A percentile compares a stretch with the other conserved stretches of the same genome.
Conservation (phyloP, 2,329 filamentous ascomycete genomes). For the Phialemoniopsis sp. region DNA sequence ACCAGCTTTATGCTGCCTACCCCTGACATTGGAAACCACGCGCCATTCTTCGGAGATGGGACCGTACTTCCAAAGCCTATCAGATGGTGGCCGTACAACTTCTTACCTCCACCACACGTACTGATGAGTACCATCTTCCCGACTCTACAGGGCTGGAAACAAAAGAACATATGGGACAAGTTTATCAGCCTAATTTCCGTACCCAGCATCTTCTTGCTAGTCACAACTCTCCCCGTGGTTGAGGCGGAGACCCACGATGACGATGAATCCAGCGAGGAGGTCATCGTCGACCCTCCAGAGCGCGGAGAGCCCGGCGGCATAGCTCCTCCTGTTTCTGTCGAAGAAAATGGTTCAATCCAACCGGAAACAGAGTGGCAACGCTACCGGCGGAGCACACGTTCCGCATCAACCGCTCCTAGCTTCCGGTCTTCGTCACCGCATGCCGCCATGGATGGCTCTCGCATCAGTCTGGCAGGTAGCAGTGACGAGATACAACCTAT, state of each 20-base stretch:
- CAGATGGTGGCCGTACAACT: slow-evolving; percentile 76
- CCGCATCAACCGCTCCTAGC: slow-evolving; percentile 11
- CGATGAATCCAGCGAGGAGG: slow-evolving; percentile 38
- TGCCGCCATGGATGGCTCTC: not conserved
- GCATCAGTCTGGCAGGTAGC: not conserved
- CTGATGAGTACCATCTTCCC: slow-evolving; percentile 78
- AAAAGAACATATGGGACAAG: slow-evolving; percentile 83
- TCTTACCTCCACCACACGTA: slow-evolving; percentile 68
- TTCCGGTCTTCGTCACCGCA: no score
- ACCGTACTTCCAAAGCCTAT: slow-evolving; percentile 38
- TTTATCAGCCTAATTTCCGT: slow-evolving; percentile 76
- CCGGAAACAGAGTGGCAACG: slow-evolving; percentile 56
- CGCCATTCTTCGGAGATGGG: slow-evolving; percentile 33
- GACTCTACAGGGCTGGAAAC: slow-evolving; percentile 75
- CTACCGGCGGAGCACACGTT: slow-evolving; percentile 45
- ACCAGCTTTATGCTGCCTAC: slow-evolving; percentile 55
- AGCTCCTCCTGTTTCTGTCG: not conserved
- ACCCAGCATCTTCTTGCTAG: slow-evolving; percentile 86
- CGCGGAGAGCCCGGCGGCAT: slow-evolving; percentile 1
- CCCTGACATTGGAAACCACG: slow-evolving; percentile 32
- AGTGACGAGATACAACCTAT: no score
- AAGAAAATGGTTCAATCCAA: slow-evolving; percentile 21
- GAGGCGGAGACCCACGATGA: slow-evolving; percentile 62
- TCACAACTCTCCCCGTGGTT: slow-evolving; percentile 86
- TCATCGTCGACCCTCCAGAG: slow-evolving; percentile 20